Percentiles rank a stretch among this genome's conserved stretches.
These are phyloP conservation scores for Dendrocalamus sinicus DNA, from an alignment of 176 grass and related monocot genomes.

Conservation along the genomic window DNA sequence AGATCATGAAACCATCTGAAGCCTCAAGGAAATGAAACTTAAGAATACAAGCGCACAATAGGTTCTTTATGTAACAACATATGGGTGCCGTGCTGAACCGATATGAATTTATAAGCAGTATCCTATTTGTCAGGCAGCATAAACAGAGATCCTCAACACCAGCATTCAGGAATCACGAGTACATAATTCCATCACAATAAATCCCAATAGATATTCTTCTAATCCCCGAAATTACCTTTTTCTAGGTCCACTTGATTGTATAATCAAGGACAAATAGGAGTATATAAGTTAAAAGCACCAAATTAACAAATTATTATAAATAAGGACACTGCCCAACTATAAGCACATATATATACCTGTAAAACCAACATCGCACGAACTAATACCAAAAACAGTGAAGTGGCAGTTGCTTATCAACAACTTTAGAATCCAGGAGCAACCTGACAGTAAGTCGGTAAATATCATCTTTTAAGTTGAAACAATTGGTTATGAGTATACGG, in stretches of 20 bases:
- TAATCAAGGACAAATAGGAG: background rate
- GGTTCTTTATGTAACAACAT: background rate
- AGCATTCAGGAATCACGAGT: background rate
- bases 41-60: background rate
- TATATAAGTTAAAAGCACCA: background rate
- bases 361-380: background rate
- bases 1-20: conserved; percentile 32
- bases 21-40: background rate
- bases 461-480: background rate
- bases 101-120: background rate
- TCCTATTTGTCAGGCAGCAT: background rate
- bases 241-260: background rate
- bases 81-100: background rate
- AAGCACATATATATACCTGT: background rate
- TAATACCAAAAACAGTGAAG: background rate
- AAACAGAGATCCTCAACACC: background rate
- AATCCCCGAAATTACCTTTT: background rate
- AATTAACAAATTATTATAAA: background rate
- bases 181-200: background rate
- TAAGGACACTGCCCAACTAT: background rate
- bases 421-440: background rate
- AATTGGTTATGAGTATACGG: background rate
- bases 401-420: background rate
- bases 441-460: background rate
- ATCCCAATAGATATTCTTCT: background rate